phyloP scores from a whole-genome alignment of 2,329 filamentous ascomycete genomes.

The Helicocarpus griseus region DNA sequence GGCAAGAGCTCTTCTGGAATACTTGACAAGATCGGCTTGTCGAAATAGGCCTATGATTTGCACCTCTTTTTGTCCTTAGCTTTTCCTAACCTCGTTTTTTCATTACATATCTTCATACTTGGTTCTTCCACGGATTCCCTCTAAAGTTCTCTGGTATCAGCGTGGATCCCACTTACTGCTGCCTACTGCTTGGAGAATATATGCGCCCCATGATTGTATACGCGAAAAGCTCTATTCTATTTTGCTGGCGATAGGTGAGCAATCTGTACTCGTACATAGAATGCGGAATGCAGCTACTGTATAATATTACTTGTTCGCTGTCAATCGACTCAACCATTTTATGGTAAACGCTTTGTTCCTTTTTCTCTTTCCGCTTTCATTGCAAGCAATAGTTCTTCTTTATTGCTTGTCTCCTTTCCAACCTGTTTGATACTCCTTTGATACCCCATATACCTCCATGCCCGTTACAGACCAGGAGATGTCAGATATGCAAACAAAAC shows the following conservation, averaged over 20 bases:
- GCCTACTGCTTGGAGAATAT: not conserved
- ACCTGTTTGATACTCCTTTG: not conserved
- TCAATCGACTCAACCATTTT: not conserved
- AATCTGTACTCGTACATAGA: conserved; percentile 8
- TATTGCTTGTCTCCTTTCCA: not conserved
- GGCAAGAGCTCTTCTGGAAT: conserved; percentile 42
- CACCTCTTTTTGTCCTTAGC: conserved; percentile 1
- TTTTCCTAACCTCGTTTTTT: not conserved
- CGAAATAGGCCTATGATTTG: conserved; percentile 31
- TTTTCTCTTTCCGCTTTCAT: conserved; percentile 7
- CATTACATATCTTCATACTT: not conserved
- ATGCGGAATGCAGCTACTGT: conserved; percentile 5
- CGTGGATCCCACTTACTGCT: not conserved
- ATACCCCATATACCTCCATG: too few species aligned
- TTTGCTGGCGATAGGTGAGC: conserved; percentile 6
- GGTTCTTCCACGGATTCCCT: not conserved
- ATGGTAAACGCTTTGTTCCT: conserved; percentile 8
- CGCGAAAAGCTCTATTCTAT: conserved; percentile 1
- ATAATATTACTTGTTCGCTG: conserved; percentile 4
- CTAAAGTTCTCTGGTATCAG: not conserved
- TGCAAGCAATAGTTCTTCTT: not conserved
- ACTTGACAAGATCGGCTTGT: conserved; percentile 46
- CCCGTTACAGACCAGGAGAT: too few species aligned
- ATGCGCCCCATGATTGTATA: conserved; percentile 5
- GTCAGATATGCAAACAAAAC: not conserved